A percentile compares a stretch with the other conserved stretches of the same genome.
These are phyloP conservation scores for Colletotrichum tabaci DNA, from an alignment of 2,329 filamentous ascomycete genomes.

Conservation along the genomic window DNA sequence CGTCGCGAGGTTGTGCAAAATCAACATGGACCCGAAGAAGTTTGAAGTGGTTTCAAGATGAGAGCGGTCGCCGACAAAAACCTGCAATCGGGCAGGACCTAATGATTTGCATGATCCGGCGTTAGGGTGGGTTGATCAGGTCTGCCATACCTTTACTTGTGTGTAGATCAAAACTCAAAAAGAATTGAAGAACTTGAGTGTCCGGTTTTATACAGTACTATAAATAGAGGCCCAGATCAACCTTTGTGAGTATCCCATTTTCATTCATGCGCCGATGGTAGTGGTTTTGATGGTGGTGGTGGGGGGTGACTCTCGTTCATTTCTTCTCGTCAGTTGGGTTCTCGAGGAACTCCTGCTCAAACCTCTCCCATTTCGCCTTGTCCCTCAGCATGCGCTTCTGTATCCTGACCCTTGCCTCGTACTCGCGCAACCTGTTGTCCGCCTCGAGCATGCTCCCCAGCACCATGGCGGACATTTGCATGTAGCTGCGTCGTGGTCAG, in stretches of 20 bases:
- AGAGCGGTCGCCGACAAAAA: constrained; percentile 26
- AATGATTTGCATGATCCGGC: constrained; percentile 50
- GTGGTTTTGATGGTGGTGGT: too few relatives aligned
- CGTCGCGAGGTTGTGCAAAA: constrained; percentile 89
- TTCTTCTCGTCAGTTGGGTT: constrained; percentile 55
- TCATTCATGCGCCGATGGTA: background rate
- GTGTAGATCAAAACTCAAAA: constrained; percentile 29
- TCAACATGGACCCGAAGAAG: constrained; percentile 94
- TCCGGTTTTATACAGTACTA: constrained; percentile 34
- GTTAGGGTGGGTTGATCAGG: constrained; percentile 47
- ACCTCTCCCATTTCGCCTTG: constrained; percentile 77
- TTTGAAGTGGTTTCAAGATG: constrained; percentile 69
- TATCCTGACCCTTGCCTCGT: constrained; percentile 76
- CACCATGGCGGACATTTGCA: constrained; percentile 91
- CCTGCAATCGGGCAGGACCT: constrained; percentile 13
- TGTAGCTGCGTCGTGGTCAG: constrained; percentile 68
- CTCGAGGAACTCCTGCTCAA: constrained; percentile 72
- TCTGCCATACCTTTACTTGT: constrained; percentile 17
- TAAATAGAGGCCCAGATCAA: constrained; percentile 20
- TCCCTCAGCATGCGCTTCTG: constrained; percentile 76
- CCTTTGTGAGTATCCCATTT: background rate
- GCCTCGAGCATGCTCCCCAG: constrained; percentile 83
- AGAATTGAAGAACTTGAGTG: constrained; percentile 23
- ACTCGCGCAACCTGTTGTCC: constrained; percentile 76
- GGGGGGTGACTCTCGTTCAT: constrained; percentile 5